Evolutionary conservation across 2,329 filamentous ascomycete genomes (phyloP).

Genomic region (Tolypocladium cylindrosporum): DNA sequence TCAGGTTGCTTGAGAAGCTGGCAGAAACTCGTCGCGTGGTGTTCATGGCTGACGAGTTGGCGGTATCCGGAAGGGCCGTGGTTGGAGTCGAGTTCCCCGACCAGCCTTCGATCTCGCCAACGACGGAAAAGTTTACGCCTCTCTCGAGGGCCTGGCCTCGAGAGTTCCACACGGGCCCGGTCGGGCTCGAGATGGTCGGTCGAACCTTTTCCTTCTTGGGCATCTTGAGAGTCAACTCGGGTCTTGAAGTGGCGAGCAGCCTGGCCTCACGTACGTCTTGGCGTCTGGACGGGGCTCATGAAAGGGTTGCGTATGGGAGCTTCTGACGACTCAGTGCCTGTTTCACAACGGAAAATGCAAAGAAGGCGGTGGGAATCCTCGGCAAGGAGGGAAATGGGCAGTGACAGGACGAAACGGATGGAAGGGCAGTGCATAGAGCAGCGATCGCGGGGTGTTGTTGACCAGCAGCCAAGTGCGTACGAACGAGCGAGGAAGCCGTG

Average conservation of each 20-base stretch:
- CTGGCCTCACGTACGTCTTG: not conserved
- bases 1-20: constrained; percentile 12
- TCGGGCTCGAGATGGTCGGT: constrained; percentile 23
- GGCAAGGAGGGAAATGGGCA: not conserved
- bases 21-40: constrained; percentile 18
- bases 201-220: constrained; percentile 9
- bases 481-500: not conserved
- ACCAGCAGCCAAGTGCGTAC: not conserved
- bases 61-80: not conserved
- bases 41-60: constrained; percentile 4
- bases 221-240: not conserved
- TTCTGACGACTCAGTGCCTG: no score
- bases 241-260: not conserved
- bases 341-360: no score
- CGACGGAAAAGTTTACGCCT: constrained; percentile 22
- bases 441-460: not conserved
- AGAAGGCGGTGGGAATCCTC: no score
- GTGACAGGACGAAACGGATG: not conserved
- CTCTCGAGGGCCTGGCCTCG: constrained; percentile 23
- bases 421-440: not conserved
- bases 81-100: constrained; percentile 8
- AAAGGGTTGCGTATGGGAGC: not conserved
- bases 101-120: constrained; percentile 25
- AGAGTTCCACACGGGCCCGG: constrained; percentile 27
- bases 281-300: not conserved